Evolutionary conservation across 2,329 filamentous ascomycete species (phyloP), one percentile per base, ranked within the genome.

Genomic region (Talaromyces sp.): DNA sequence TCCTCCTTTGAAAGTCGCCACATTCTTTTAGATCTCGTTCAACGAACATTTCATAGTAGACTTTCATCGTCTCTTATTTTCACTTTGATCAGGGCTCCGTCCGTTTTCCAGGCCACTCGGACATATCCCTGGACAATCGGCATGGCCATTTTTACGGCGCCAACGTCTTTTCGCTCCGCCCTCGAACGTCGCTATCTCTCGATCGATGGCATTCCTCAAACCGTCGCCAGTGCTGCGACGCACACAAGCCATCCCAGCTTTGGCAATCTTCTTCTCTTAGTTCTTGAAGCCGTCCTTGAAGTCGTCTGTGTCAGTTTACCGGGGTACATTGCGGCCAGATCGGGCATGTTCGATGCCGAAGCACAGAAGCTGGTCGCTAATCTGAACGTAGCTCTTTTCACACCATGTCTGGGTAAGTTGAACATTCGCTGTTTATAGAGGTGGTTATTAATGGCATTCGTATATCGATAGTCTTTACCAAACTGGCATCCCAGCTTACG

Each of bases 331-430:
- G 88, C 97, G 62, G 95, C 95, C 13, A 85, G 90, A 45, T 85
- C 92, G 72, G 95, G 95, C 75, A 91, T 97, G 81, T 98, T 99
- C 79, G 92, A 96, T 79, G 92, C 92, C 68, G 93, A 97, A 60
- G 91, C 93, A 76, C 95, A 99, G 78, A 98, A 97, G 79, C 96
- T 99, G 74, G 84, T 97, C 60, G 94, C 95, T 62, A 97, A 99
- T 75, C 84, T 99, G 70, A 99, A 99, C 77, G 93, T 97, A 66
- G 91, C 91, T 81, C 85, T 99, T 49, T 99, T 99, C 79, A 99
- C 95, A 35, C 95, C 95, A 69, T 98, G 95, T 77, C 87, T 99
- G 69, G 96, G 92, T 96, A 87, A 68, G 89, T 49, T 9, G 16
- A 11, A 7, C 9, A 35, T 22, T 19, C 19, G 6, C 13, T 39